phyloP scores from a whole-genome alignment of 1,284 basidiomycete species.

The Cerrena zonata region DNA sequence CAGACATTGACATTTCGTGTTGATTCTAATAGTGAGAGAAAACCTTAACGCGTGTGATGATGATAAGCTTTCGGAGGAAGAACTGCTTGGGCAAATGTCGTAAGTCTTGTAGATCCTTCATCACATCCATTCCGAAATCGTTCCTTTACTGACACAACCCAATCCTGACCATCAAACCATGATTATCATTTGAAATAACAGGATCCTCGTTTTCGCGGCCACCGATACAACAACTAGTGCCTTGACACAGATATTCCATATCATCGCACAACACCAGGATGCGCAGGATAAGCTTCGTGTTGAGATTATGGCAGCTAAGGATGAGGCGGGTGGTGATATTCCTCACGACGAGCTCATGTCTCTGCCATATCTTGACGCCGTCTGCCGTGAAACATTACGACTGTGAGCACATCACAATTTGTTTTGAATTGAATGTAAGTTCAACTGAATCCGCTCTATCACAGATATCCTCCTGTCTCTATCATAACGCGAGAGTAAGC shows the following conservation, averaged over 20 bases:
- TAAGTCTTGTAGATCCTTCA: too few relatives aligned
- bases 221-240: neutral
- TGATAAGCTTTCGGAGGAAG: slow-evolving; percentile 14
- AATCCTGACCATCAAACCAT: too few relatives aligned
- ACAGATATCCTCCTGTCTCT: slow-evolving; percentile 7
- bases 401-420: slow-evolving; percentile 2
- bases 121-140: neutral
- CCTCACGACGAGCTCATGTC: neutral
- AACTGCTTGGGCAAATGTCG: slow-evolving; percentile 17
- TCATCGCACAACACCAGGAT: neutral
- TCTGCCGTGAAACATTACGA: slow-evolving; percentile 7
- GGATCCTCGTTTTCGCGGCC: slow-evolving; percentile 1
- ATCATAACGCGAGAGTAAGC: slow-evolving; percentile 5
- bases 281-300: neutral
- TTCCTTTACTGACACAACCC: too few relatives aligned
- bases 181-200: too few relatives aligned
- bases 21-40: slow-evolving; percentile 13
- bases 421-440: too few relatives aligned
- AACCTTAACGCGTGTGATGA: slow-evolving; percentile 13
- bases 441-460: too few relatives aligned
- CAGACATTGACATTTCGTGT: too few relatives aligned
- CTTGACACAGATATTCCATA: neutral
- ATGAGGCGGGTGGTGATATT: neutral
- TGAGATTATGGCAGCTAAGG: neutral
- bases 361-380: slow-evolving; percentile 3